phyloP scores from a whole-genome alignment of 495 filamentous ascomycete genomes.

The Lophiotrema nucula region DNA sequence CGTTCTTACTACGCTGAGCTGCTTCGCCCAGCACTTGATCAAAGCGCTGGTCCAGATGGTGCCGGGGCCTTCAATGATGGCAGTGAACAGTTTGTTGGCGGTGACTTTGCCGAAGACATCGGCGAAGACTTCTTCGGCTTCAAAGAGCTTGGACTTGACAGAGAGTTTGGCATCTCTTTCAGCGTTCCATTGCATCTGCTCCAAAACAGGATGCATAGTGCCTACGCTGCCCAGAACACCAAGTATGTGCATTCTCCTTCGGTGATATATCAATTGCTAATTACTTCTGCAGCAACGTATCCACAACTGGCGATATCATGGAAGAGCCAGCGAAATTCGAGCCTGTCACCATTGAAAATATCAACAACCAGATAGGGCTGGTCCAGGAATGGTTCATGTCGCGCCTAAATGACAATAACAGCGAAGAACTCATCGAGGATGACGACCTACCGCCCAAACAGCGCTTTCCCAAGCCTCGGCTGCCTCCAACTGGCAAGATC shows the following conservation, averaged over 20 bases:
- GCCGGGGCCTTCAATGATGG: slow-evolving; percentile 90
- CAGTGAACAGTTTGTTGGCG: slow-evolving; percentile 93
- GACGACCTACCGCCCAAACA: slow-evolving; percentile 92
- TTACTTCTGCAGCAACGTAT: slow-evolving; percentile 44
- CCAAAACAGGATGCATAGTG: slow-evolving; percentile 81
- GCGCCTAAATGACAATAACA: slow-evolving; percentile 77
- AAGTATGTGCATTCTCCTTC: slow-evolving; percentile 44
- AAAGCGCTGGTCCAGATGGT: slow-evolving; percentile 73
- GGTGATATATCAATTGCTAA: slow-evolving; percentile 18
- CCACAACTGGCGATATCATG: slow-evolving; percentile 58
- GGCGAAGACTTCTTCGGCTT: slow-evolving; percentile 99
- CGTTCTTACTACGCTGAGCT: slow-evolving; percentile 85
- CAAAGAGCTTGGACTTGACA: slow-evolving; percentile 88
- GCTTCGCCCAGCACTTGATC: slow-evolving; percentile 80
- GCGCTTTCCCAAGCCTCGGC: slow-evolving; percentile 82
- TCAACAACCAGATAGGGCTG: slow-evolving; percentile 77
- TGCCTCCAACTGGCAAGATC: slow-evolving; percentile 95
- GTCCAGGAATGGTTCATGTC: slow-evolving; percentile 85
- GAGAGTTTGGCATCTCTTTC: slow-evolving; percentile 80
- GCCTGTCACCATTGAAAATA: slow-evolving; percentile 74
- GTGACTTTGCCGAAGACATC: slow-evolving; percentile 95
- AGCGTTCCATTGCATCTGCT: slow-evolving; percentile 93
- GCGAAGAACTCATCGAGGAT: slow-evolving; percentile 85
- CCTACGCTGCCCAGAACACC: slow-evolving; percentile 72
- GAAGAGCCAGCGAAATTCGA: slow-evolving; percentile 69